Conservation (phyloP, 148 eudicot species). For the Selenicereus undatus region DNA sequence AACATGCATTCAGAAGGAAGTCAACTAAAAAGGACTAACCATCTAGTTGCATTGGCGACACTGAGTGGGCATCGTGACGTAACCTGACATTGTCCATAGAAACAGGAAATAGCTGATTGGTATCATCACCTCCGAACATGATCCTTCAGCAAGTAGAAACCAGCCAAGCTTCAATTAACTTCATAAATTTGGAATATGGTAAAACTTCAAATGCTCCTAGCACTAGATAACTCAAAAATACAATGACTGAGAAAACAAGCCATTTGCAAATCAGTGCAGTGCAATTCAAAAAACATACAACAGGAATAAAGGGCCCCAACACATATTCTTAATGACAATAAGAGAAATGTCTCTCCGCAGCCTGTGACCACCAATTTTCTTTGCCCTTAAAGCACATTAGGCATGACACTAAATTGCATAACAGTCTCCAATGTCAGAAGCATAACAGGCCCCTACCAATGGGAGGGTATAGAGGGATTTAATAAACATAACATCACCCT, state of each 20-base stretch:
- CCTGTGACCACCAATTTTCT: background rate
- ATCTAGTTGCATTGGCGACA: conserved; percentile 46
- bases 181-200: background rate
- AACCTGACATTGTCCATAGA: conserved; percentile 33
- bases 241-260: background rate
- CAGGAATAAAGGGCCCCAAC: background rate
- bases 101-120: conserved; percentile 33
- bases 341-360: background rate
- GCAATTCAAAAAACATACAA: background rate
- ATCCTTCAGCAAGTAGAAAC: conserved; percentile 30
- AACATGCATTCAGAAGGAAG: background rate
- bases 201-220: background rate
- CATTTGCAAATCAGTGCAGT: background rate
- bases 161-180: conserved; percentile 14
- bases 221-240: background rate
- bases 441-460: background rate
- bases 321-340: background rate
- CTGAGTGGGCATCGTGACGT: conserved; percentile 35
- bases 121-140: conserved; percentile 50
- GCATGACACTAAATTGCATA: background rate
- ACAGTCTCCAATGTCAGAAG: background rate
- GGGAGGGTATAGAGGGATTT: background rate
- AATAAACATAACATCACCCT: background rate
- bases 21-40: conserved; percentile 25
- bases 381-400: background rate